These are phyloP conservation scores for Talaromyces adpressus DNA, from an alignment of 495 filamentous ascomycete genomes.

Conservation along the genomic window DNA sequence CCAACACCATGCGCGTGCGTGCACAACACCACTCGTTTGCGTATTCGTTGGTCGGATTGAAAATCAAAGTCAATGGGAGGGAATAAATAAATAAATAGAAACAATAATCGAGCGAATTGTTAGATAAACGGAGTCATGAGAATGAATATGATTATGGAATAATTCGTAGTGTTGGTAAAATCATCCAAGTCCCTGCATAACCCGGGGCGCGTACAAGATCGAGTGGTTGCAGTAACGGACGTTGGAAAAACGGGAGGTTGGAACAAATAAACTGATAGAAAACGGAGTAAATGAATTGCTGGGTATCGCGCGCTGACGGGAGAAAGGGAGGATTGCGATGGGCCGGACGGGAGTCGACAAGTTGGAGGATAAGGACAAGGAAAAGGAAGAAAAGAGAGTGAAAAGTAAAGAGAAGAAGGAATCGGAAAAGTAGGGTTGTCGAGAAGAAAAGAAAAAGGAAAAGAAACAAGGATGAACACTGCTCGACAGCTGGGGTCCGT, in stretches of 20 bases:
- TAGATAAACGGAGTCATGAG: not conserved
- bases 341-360: not conserved
- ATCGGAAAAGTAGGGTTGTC: not conserved
- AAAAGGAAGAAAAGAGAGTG: conserved; percentile 28
- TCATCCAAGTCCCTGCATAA: not conserved
- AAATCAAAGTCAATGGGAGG: not conserved
- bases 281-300: not conserved
- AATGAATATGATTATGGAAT: not conserved
- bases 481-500: conserved; percentile 2
- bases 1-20: conserved; percentile 1
- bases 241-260: not conserved
- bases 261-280: not conserved
- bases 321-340: not conserved
- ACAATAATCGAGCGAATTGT: not conserved
- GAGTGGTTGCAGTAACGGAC: not conserved
- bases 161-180: not conserved
- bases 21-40: not conserved
- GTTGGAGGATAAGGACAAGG: conserved; percentile 6
- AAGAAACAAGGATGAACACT: conserved; percentile 21
- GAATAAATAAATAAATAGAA: not conserved
- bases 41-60: not conserved
- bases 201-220: not conserved
- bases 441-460: not conserved
- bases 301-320: not conserved
- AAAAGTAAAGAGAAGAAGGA: conserved; percentile 20